Evolutionary conservation across 23 red algal genomes (phyloP), one percentile per base, ranked within the genome.

Genomic region (Gracilaria domingensis): DNA sequence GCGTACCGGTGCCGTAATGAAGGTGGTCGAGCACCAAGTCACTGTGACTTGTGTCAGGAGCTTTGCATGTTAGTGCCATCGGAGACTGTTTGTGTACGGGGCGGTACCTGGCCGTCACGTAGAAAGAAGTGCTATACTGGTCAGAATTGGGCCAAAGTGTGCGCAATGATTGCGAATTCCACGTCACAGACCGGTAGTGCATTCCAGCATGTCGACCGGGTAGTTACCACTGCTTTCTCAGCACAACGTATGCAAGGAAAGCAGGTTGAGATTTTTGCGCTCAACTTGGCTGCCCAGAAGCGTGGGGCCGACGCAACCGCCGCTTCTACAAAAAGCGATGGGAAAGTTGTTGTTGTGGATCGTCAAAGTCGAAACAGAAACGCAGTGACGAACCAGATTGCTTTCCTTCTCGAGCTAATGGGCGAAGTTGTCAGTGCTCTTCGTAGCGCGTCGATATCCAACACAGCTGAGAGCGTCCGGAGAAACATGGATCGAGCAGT

Each of bases 401-500:
- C 62, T 29, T 67, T 67, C 62, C 8, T 67, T 67, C 32, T 67
- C 62, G 32, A 11, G 1, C 14, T 67, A 36, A 67, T 67, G 62
- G 62, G 62, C 16, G 62, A 67, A 36, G 62, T 67, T 11, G 16
- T 67, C 62, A 67, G 62, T 67, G 14, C 62, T 67, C 62, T 67
- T 21, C 62, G 62, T 16, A 67, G 62, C 14, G 62, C 62, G 3
- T 35, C 33, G 62, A 16, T 32, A 67, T 67, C 62, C 33, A 67
- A 32, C 62, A 67, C 62, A 30, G 33, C 33, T 28, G 62, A 67
- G 17, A 33, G 6, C 33, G 62, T 35, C 8, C 32, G 17, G 33
- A 67, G 11, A 4, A 67, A 67, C 33, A 67, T 67, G 62, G 33
- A 67, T 25, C 32, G 62, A 36, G 62, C 62, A 12, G 24, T 67